These are phyloP conservation scores for Fusarium acutatum DNA, from an alignment of 2,329 filamentous ascomycete genomes.

Conservation along the genomic window DNA sequence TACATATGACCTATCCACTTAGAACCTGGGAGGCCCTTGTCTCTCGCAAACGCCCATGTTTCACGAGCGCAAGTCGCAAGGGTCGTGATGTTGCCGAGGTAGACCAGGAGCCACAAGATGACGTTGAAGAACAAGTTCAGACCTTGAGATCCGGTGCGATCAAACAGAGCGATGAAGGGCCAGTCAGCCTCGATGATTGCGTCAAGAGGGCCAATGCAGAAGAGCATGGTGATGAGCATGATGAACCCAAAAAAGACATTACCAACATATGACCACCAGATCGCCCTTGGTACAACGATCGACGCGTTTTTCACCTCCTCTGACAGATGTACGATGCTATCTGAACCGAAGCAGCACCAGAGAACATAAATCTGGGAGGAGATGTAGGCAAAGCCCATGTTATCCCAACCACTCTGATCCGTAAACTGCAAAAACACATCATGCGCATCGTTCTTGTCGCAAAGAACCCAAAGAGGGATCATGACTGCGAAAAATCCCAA, in stretches of 20 bases:
- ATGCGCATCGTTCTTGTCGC: conserved; percentile 7
- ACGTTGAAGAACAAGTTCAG: conserved; percentile 23
- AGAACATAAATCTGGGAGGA: conserved; percentile 21
- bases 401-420: conserved; percentile 21
- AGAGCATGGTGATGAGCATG: conserved; percentile 27
- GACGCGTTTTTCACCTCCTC: conserved; percentile 25
- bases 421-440: conserved; percentile 23
- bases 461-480: conserved; percentile 25
- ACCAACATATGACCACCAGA: conserved; percentile 18
- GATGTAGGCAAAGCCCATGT: conserved; percentile 25
- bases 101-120: conserved; percentile 16
- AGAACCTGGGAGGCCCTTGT: conserved; percentile 14
- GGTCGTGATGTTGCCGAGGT: conserved; percentile 17
- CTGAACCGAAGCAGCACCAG: conserved; percentile 25
- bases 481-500: conserved; percentile 14
- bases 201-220: conserved; percentile 22
- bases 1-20: conserved; percentile 21
- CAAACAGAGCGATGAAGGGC: conserved; percentile 13
- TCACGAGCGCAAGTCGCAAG: conserved; percentile 24
- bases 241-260: conserved; percentile 20
- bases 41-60: conserved; percentile 19
- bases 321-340: conserved; percentile 14
- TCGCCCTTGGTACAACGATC: neutral
- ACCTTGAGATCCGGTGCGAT: conserved; percentile 3
- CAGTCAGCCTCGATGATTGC: conserved; percentile 4